Conservation (phyloP, 1,284 basidiomycete genomes). For the Hortiboletus rubellus region DNA sequence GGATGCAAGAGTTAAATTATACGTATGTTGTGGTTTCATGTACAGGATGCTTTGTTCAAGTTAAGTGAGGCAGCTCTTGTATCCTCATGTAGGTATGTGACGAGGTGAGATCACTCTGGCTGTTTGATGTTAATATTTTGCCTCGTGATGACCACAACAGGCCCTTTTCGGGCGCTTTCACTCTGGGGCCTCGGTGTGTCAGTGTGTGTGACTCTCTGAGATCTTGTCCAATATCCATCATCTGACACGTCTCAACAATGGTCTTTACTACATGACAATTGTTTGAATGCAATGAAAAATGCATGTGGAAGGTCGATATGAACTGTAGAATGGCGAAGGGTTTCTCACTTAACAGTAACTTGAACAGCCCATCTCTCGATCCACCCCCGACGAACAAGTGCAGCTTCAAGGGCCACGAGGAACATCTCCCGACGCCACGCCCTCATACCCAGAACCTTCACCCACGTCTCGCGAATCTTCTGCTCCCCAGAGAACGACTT, state of each 20-base stretch:
- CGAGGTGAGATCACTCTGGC: not conserved
- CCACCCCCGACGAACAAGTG: conserved; percentile 42
- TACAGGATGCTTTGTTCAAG: not conserved
- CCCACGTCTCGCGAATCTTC: conserved; percentile 27
- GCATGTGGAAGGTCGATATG: not conserved
- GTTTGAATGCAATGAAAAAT: not conserved
- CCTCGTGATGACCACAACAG: not conserved
- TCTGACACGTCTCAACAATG: not conserved
- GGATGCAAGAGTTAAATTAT: conserved; percentile 22
- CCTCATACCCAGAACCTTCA: conserved; percentile 37
- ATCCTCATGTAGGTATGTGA: not conserved
- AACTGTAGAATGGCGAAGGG: not conserved
- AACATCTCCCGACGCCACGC: conserved; percentile 52
- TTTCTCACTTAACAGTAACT: conserved; percentile 18
- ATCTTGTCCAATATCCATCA: not conserved
- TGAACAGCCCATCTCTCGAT: conserved; percentile 41
- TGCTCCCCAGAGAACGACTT: conserved; percentile 32
- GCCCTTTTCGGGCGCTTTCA: not conserved
- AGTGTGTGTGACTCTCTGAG: no score
- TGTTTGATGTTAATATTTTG: not conserved
- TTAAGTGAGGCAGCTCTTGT: not conserved
- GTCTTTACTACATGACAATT: not conserved
- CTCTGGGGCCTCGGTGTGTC: no score
- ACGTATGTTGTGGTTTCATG: conserved; percentile 11
- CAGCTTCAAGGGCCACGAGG: conserved; percentile 53